phyloP scores from a whole-genome alignment of 1,284 basidiomycete genomes.

The Cystobasidiaceae sp. region DNA sequence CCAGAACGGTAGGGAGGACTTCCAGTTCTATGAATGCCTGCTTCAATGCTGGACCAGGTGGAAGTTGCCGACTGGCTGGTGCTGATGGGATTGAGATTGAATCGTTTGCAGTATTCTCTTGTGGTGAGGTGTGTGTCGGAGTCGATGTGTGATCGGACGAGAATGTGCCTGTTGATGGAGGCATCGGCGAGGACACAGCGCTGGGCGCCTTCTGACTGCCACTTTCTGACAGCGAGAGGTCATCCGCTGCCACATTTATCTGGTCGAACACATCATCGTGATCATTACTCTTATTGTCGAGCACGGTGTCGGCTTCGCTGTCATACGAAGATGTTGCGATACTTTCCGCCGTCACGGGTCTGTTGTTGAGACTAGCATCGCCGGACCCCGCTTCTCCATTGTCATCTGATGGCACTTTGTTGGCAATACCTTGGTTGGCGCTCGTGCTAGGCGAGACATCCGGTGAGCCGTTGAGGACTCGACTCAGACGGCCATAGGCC shows the following conservation, averaged over 20 bases:
- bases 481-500: conserved; percentile 10
- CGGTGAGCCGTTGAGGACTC: conserved; percentile 10
- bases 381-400: not conserved
- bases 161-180: not conserved
- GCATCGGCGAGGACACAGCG: conserved; percentile 10
- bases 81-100: not conserved
- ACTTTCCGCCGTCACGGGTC: conserved; percentile 21
- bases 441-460: not conserved
- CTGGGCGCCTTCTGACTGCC: not conserved
- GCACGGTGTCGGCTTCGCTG: conserved; percentile 7
- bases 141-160: not conserved
- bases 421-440: not conserved
- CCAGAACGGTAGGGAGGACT: conserved; percentile 47
- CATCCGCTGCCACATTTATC: conserved; percentile 7
- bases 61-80: not conserved
- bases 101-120: not conserved
- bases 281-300: conserved; percentile 14
- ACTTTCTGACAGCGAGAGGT: conserved; percentile 15
- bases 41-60: conserved; percentile 32
- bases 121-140: not conserved
- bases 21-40: conserved; percentile 32
- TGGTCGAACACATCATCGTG: conserved; percentile 28
- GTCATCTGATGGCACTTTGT: not conserved
- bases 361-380: not conserved
- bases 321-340: conserved; percentile 21